Percentiles rank a stretch among this genome's conserved stretches.
Conservation (phyloP, 495 filamentous ascomycete species). For the Pseudevernia furfuracea region DNA sequence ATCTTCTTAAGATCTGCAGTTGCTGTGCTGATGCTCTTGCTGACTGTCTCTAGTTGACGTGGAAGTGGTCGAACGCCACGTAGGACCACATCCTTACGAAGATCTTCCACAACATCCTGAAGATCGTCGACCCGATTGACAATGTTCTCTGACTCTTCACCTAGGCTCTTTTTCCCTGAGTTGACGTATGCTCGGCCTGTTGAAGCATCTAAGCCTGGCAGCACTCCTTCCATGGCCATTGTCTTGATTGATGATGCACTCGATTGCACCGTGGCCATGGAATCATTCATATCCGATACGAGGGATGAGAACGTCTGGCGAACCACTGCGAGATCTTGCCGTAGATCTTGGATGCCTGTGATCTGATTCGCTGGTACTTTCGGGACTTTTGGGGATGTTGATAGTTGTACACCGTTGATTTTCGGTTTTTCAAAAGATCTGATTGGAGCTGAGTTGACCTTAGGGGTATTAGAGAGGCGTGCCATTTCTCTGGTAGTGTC, state of each 20-base stretch:
- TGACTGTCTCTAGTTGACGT: constrained; percentile 79
- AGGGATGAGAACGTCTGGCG: constrained; percentile 91
- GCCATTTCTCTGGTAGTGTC: constrained; percentile 88
- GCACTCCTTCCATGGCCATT: constrained; percentile 57
- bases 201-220: constrained; percentile 58
- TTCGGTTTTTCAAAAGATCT: constrained; percentile 32
- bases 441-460: constrained; percentile 33
- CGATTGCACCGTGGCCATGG: constrained; percentile 71
- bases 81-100: constrained; percentile 91
- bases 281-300: constrained; percentile 75
- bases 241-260: constrained; percentile 76
- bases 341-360: constrained; percentile 69
- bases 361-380: constrained; percentile 48
- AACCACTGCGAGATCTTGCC: constrained; percentile 84
- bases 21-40: constrained; percentile 74
- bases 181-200: constrained; percentile 77
- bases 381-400: constrained; percentile 20
- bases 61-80: constrained; percentile 89
- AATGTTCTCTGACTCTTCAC: constrained; percentile 75
- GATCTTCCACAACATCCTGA: constrained; percentile 90
- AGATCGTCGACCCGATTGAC: constrained; percentile 90
- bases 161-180: constrained; percentile 74
- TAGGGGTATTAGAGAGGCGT: constrained; percentile 62
- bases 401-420: constrained; percentile 20
- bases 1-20: constrained; percentile 89